phyloP scores from a whole-genome alignment of 2,329 filamentous ascomycete species.

The Cladorrhinum sp. region DNA sequence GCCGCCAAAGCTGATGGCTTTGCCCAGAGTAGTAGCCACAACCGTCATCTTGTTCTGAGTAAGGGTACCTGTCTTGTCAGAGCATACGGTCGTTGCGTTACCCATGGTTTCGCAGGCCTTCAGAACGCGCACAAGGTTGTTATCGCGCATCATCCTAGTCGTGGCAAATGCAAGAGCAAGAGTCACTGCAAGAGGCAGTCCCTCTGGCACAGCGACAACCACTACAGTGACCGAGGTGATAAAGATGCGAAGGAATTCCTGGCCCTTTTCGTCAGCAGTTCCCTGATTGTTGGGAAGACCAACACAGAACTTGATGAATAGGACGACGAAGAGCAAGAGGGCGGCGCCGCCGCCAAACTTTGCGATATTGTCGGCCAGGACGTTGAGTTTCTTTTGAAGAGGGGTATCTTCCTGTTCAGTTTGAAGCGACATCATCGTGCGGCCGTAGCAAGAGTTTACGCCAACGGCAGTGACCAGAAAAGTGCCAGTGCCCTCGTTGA shows the following conservation, averaged over 20 bases:
- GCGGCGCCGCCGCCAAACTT: conserved; percentile 63
- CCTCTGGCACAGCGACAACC: conserved; percentile 68
- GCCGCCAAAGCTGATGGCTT: conserved; percentile 34
- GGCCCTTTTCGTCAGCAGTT: conserved; percentile 54
- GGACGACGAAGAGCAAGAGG: conserved; percentile 70
- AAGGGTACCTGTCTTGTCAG: conserved; percentile 73
- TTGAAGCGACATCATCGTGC: conserved; percentile 54
- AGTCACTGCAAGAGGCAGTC: conserved; percentile 65
- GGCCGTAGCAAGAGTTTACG: conserved; percentile 53
- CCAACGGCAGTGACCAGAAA: conserved; percentile 55
- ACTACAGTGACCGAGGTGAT: conserved; percentile 67
- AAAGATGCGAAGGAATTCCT: conserved; percentile 57
- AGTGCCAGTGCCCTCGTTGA: conserved; percentile 52
- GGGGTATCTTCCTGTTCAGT: conserved; percentile 52
- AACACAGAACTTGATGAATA: conserved; percentile 75
- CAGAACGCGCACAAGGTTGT: conserved; percentile 66
- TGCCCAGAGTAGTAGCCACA: conserved; percentile 66
- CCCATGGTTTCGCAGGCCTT: conserved; percentile 73
- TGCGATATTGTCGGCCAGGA: conserved; percentile 49
- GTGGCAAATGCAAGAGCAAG: conserved; percentile 68
- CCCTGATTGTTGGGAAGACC: conserved; percentile 50
- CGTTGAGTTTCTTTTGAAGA: conserved; percentile 52
- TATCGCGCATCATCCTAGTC: conserved; percentile 67
- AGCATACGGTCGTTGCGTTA: conserved; percentile 73
- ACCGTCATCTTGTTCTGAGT: conserved; percentile 77